Base-by-base conservation (phyloP, 208 protist genomes). In the Leishmania aethiopica region DNA sequence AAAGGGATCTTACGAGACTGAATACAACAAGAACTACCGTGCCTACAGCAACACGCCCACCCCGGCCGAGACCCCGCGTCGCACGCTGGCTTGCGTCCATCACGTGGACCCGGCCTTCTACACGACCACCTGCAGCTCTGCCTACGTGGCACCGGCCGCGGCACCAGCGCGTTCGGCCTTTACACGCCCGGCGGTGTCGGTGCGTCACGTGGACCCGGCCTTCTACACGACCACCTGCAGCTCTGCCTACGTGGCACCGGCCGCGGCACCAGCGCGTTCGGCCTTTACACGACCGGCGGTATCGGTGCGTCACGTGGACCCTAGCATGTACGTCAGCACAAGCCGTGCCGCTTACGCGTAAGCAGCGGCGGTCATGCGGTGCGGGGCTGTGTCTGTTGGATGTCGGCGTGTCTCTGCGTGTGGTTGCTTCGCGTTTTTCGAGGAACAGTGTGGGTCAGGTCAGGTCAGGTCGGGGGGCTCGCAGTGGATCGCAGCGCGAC, bases 301-400 rank as follows among this genome's bases (percentile, higher is more conserved):
- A 3, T 64, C 60, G 35, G 89, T 91, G 17, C 88, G 87, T 59
- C 87, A 93, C 83, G 1, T 90, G 55, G 90, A 93, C 78, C 70
- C 92, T 8, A 90, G 87, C 62, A 91, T 92, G 86, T 96, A 93
- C 83, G 83, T 89, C 49, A 94, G 85, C 37, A 87, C 87, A n/a
- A 89, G 71, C 51, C 71, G 77, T 47, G 90, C 86, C 28, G 74
- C 79, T 40, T 96, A 92, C 81, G 66, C 25, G 66, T 85, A 57
- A 77, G 59, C 51, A 1, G 59, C 32, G 15, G 32, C 0, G 7
- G 11, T 42, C 32, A 42, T 45, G 49, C n/a, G 15, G 13, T 37
- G 60, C 57, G 19, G 49, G 13, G 59, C 8, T 13, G 25, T 57
- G 55, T 35, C 35, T 64, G 55, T 47, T 32, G 11, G 51, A 55